Base-by-base conservation (phyloP, 768 basidiomycete genomes). In the Trametopsis cervina region DNA sequence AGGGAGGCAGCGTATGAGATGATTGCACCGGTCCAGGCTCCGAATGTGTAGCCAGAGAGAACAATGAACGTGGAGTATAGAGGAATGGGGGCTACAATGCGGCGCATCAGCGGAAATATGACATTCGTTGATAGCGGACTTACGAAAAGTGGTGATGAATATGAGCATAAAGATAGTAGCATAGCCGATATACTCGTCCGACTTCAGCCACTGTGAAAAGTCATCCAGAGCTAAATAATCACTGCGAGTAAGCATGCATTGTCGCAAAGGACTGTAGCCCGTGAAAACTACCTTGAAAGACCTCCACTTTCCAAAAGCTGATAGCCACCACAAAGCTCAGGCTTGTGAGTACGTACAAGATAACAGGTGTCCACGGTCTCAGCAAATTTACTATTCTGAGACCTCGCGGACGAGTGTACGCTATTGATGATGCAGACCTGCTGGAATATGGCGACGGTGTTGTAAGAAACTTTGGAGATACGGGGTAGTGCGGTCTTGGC, bases 41-140 rank as follows among this genome's bases (percentile, higher is more conserved):
- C 90, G 60, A 83, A 93, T 9, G 90, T 91, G 64, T 95, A 95
- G 20, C 92, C 92, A 37, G 90, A 88, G 56, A 96, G 73, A 55
- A 90, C 80, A 61, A 95, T 93, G 66, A 96, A 74, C 0, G 93
- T 95, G 56, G 89, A 93, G 69, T 95, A 96, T 47, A 96, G 72
- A 27, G 93, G 93, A 41, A 96, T 60, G 27, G 93, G 93, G 36
- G 93, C 89, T 91, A 60, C 25, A 49, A 45, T 51, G 24, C 24
- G 18, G n/a, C n/a, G n/a, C n/a, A 44, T 44, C 17, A 43, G 41
- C n/a, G 25, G 9, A 24, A 26, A 36, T 2, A 22, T n/a, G 47
- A 66, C 59, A n/a, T 60, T 7, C 27, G 23, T 40, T 56, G 17
- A 55, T n/a, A 5, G 13, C n/a, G 43, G 44, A 17, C 89, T 70